A percentile compares a stretch with the other conserved stretches of the same genome.
These are phyloP conservation scores for Saccharomycopsis sp. DNA, from an alignment of 805 yeast genomes.

Conservation along the genomic window DNA sequence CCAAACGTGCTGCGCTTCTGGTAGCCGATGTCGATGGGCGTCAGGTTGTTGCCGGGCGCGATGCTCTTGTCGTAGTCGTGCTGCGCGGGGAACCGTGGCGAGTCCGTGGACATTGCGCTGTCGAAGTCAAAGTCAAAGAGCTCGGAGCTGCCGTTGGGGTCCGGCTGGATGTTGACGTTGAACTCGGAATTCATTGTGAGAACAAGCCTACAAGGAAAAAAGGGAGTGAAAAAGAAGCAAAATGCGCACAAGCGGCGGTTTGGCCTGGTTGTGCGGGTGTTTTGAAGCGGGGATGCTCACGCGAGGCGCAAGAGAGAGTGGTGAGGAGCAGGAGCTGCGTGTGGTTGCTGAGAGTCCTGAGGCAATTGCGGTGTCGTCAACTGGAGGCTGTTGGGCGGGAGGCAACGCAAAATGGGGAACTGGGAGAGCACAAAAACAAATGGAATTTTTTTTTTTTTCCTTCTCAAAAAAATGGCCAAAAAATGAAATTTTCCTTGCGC, in stretches of 20 bases:
- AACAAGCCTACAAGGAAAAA: background rate
- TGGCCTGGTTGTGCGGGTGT: background rate
- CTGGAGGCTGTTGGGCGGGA: too few relatives aligned
- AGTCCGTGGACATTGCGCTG: conserved; percentile 18
- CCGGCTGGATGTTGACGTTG: conserved; percentile 18
- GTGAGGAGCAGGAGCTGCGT: too few relatives aligned
- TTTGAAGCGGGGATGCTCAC: background rate
- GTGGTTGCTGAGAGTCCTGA: background rate
- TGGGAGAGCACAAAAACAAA: background rate
- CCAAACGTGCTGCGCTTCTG: conserved; percentile 12
- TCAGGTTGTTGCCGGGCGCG: background rate
- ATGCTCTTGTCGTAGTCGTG: conserved; percentile 1
- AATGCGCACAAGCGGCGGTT: background rate
- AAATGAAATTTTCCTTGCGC: background rate
- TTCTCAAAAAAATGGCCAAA: background rate
- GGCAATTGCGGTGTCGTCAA: too few relatives aligned
- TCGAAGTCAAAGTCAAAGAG: conserved; percentile 22
- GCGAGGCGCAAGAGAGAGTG: too few relatives aligned
- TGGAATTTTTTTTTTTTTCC: background rate
- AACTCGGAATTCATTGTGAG: conserved; percentile 16
- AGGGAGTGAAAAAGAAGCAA: background rate
- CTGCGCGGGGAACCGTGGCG: conserved; percentile 10
- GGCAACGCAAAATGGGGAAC: background rate
- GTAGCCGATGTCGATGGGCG: conserved; percentile 18
- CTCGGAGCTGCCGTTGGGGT: conserved; percentile 17